Evolutionary conservation across 179 eudicot species (phyloP).

Genomic region (Corrigiola litoralis): DNA sequence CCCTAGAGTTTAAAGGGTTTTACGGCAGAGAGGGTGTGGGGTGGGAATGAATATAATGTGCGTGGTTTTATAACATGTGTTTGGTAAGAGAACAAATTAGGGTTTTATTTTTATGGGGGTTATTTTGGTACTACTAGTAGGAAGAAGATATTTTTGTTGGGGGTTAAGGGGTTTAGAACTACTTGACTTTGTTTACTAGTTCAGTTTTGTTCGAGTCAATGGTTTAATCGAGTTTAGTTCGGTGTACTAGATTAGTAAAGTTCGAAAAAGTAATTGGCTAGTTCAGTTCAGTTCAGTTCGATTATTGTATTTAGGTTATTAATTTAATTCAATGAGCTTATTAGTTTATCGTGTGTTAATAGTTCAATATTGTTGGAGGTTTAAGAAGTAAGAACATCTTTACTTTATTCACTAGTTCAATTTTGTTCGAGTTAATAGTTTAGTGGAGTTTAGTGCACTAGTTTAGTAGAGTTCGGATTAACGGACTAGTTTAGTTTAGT

Average conservation of each 20-base stretch:
- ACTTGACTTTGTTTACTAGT: too few relatives aligned
- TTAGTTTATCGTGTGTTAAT: too few relatives aligned
- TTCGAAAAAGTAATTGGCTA: too few relatives aligned
- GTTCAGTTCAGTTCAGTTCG: neutral
- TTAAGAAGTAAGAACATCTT: too few relatives aligned
- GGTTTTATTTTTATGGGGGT: conserved; percentile 18
- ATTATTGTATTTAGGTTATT: too few relatives aligned
- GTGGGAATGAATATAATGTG: neutral
- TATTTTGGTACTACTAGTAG: neutral
- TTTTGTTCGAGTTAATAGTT: too few relatives aligned
- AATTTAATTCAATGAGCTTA: too few relatives aligned
- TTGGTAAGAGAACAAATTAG: neutral
- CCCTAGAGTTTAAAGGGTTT: conserved; percentile 17
- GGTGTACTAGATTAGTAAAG: neutral
- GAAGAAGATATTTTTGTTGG: conserved; percentile 11
- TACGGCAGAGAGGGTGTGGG: conserved; percentile 4
- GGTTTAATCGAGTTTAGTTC: neutral
- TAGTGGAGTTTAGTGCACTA: too few relatives aligned
- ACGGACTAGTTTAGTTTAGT: too few relatives aligned
- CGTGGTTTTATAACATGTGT: conserved; percentile 15
- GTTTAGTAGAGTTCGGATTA: too few relatives aligned
- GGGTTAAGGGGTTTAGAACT: too few relatives aligned
- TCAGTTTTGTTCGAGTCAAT: neutral
- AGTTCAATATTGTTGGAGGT: too few relatives aligned
- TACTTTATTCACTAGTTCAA: neutral